A percentile compares a stretch with the other conserved stretches of the same genome.
Evolutionary conservation across 2,329 filamentous ascomycete genomes (phyloP).

Genomic region (Sarocladiaceae sp.): DNA sequence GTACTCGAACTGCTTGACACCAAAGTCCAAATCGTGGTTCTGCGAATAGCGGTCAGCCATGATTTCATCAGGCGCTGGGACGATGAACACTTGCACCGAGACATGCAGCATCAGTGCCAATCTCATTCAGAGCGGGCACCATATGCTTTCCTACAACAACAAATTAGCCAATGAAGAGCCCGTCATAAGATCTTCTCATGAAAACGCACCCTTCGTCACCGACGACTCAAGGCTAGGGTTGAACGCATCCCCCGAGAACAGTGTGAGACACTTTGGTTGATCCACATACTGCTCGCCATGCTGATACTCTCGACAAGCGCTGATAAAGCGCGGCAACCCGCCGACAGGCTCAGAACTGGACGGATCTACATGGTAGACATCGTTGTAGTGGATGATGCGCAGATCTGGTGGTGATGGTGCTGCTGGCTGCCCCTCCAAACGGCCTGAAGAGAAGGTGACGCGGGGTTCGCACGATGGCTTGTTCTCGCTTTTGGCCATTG

Average conservation of each 20-base stretch:
- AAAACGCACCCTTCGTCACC: constrained; percentile 66
- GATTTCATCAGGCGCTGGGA: neutral
- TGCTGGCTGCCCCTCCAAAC: constrained; percentile 14
- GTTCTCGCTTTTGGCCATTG: constrained; percentile 1
- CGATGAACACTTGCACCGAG: constrained; percentile 51
- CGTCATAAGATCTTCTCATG: neutral
- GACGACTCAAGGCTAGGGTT: constrained; percentile 86
- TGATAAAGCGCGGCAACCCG: constrained; percentile 74
- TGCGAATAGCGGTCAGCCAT: constrained; percentile 25
- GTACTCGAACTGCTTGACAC: constrained; percentile 71
- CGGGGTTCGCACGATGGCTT: constrained; percentile 6
- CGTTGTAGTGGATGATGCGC: constrained; percentile 84
- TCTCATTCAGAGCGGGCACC: constrained; percentile 74
- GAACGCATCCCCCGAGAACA: constrained; percentile 90
- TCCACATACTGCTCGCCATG: constrained; percentile 51
- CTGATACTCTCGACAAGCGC: constrained; percentile 69
- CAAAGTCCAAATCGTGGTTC: constrained; percentile 93
- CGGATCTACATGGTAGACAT: constrained; percentile 82
- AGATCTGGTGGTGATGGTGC: constrained; percentile 70
- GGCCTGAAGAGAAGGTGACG: constrained; percentile 14
- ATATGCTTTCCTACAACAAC: constrained; percentile 61
- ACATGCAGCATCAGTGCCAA: constrained; percentile 74
- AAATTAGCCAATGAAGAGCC: no score
- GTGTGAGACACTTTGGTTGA: constrained; percentile 62
- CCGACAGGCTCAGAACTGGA: constrained; percentile 76